Evolutionary conservation across 1,139 yeast genomes (phyloP), one percentile per base, ranked within the genome.

Genomic region (Hansenula lynferdii): DNA sequence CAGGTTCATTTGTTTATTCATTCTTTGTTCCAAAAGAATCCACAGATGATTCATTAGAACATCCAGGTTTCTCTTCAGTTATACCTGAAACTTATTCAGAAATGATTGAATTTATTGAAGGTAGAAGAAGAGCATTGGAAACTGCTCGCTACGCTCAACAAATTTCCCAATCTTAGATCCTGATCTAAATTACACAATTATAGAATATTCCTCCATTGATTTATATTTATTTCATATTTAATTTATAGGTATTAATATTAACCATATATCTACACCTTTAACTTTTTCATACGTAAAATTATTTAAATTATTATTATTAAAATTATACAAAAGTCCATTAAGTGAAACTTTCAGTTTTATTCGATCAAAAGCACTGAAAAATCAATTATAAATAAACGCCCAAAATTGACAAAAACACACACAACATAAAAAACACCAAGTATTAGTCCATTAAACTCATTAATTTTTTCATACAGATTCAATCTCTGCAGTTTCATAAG

Each of bases 71-170:
- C 54, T 72, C 77, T 34, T 76, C 89, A 6, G 90, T 89, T 38
- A 69, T 89, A 40, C 97, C 97, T 8, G 86, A 85, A 59, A 79
- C 95, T 1, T 89, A 89, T 58, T 74, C 81, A 19, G 97, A 89
- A 61, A 89, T 89, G 95, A 87, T 89, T 81, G 85, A 80, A 53
- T 89, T 84, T 57, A 72, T 89, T 23, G 90, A 84, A 54, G 97
- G 95, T 26, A 77, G 95, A 64, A 80, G 97, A 69, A 78, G 94
- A 63, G 95, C 96, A 5, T 72, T 70, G 37, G 94, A 83, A 41
- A 86, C 96, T 19, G 90, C 92, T 34, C 70, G 72, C 41, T 86
- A 71, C 55, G 85, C 80, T 10, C 72, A 69, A 40, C 67, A 64
- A 43, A 45, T 64, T 12, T n/a, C 28, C 15, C 17, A 26, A 10